Evolutionary conservation across 2,329 filamentous ascomycete species (phyloP).

Genomic region (Alternaria gansuensis): DNA sequence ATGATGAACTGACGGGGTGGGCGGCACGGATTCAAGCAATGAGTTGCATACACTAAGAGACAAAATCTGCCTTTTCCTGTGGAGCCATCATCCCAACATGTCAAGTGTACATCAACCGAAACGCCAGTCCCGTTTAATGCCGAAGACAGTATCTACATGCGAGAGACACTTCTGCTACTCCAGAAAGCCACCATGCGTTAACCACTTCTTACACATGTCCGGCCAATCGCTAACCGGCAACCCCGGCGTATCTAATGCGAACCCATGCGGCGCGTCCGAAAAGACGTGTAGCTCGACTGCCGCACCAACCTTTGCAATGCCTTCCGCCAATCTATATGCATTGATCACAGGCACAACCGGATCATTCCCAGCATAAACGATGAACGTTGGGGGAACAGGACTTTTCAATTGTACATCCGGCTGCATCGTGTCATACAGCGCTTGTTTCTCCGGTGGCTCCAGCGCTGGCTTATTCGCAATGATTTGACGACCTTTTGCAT

Average conservation of each 20-base stretch:
- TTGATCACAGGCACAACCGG: slow-evolving; percentile 30
- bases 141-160: too few relatives aligned
- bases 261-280: slow-evolving; percentile 34
- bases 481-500: slow-evolving; percentile 30
- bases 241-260: slow-evolving; percentile 28
- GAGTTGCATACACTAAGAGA: too few relatives aligned
- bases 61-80: too few relatives aligned
- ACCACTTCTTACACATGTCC: slow-evolving; percentile 29
- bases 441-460: slow-evolving; percentile 30
- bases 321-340: slow-evolving; percentile 31
- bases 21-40: too few relatives aligned
- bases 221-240: slow-evolving; percentile 29
- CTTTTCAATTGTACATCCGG: slow-evolving; percentile 28
- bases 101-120: too few relatives aligned
- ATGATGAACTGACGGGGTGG: too few relatives aligned
- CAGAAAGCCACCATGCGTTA: slow-evolving; percentile 25
- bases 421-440: slow-evolving; percentile 30
- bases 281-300: slow-evolving; percentile 34
- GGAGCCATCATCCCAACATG: too few relatives aligned
- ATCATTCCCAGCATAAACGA: slow-evolving; percentile 34
- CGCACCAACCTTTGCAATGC: slow-evolving; percentile 16
- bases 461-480: slow-evolving; percentile 27
- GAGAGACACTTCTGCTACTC: not conserved
- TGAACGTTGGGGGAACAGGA: slow-evolving; percentile 24
- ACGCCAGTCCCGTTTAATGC: too few relatives aligned